These are phyloP conservation scores for Chrysanthemum makinoi DNA, from an alignment of 129 eudicot species.

Conservation along the genomic window DNA sequence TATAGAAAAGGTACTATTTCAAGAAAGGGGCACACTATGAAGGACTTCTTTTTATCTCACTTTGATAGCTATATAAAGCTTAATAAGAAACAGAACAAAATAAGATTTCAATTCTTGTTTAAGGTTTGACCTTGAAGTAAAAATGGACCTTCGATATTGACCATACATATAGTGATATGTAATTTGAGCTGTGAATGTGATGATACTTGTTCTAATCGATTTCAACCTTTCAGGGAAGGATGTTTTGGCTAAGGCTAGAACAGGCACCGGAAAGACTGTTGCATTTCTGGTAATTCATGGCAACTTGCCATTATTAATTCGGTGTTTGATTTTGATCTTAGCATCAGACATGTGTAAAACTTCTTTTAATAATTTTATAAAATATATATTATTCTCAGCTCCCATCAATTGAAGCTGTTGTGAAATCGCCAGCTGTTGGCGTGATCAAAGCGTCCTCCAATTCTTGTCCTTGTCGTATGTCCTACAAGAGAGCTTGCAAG, in stretches of 20 bases:
- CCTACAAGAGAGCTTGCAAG: slow-evolving; percentile 98
- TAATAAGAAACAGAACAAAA: background rate
- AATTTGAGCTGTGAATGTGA: background rate
- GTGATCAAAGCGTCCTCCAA: slow-evolving; percentile 87
- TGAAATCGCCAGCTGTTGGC: slow-evolving; percentile 52
- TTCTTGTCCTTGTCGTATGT: slow-evolving; percentile 78
- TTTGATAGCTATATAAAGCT: background rate
- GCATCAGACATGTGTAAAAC: background rate
- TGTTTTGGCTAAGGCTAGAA: slow-evolving; percentile 94
- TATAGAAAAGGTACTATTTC: background rate
- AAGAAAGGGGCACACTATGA: background rate
- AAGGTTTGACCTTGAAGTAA: slow-evolving; percentile 8
- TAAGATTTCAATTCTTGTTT: slow-evolving; percentile 5
- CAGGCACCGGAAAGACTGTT: slow-evolving; percentile 98
- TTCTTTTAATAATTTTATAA: background rate
- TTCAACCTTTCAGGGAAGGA: slow-evolving; percentile 67
- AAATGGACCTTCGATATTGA: background rate
- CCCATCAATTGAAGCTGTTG: slow-evolving; percentile 80
- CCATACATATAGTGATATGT: background rate
- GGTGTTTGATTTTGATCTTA: background rate
- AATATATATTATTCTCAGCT: slow-evolving; percentile 55
- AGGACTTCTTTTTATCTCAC: background rate
- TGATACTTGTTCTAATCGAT: background rate
- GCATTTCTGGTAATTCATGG: slow-evolving; percentile 71
- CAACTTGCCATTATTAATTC: background rate